phyloP scores from a whole-genome alignment of 208 protist genomes.

The Leishmania lainsoni region DNA sequence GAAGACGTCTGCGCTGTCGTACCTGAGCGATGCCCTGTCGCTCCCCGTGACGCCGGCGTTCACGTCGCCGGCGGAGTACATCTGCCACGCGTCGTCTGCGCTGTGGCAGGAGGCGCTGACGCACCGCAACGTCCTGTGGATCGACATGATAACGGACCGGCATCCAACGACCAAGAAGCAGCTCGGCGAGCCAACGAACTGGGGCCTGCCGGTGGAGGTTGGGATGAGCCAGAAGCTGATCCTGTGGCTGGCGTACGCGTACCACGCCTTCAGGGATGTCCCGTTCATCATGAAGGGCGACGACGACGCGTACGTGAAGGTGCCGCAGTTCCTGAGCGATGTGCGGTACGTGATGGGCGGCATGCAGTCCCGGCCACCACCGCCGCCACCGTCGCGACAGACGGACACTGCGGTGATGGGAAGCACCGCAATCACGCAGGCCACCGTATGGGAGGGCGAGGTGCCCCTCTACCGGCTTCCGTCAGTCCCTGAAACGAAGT shows the following conservation, averaged over 20 bases:
- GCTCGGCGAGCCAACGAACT: conserved; percentile 22
- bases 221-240: conserved; percentile 49
- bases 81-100: too few species aligned
- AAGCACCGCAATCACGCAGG: too few species aligned
- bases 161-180: conserved; percentile 26
- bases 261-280: conserved; percentile 37
- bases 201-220: conserved; percentile 42
- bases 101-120: conserved; percentile 41
- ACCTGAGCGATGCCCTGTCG: not conserved
- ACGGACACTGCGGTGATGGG: too few species aligned
- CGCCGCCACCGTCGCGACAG: not conserved
- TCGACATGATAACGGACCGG: conserved; percentile 41
- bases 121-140: conserved; percentile 36
- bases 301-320: conserved; percentile 56
- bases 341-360: conserved; percentile 19
- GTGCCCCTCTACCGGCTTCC: not conserved
- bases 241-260: conserved; percentile 44
- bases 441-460: too few species aligned
- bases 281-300: conserved; percentile 56
- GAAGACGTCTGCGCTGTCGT: conserved; percentile 6
- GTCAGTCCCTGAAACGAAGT: not conserved
- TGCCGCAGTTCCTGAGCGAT: conserved; percentile 58
- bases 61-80: conserved; percentile 13
- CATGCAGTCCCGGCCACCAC: not conserved
- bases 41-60: conserved; percentile 18